Conservation (phyloP, 371 early-diverging fungal genomes). For the Batkoa obscura region DNA sequence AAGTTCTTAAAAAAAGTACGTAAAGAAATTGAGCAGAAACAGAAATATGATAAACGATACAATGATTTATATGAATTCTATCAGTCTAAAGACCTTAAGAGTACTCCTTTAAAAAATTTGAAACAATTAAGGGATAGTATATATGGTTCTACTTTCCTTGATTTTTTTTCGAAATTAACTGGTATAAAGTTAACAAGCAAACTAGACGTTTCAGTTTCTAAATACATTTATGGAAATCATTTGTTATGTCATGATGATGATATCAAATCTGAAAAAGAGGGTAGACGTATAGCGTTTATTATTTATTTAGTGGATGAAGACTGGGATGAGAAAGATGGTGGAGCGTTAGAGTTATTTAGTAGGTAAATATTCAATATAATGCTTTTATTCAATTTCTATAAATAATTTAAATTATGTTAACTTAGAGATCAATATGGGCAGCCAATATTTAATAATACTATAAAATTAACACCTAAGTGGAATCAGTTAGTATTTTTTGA, state of each 20-base stretch:
- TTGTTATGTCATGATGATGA: constrained; percentile 52
- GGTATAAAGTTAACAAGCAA: constrained; percentile 23
- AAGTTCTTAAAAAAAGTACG: not conserved
- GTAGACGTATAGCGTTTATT: constrained; percentile 45
- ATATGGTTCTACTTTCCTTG: constrained; percentile 25
- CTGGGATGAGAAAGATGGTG: constrained; percentile 36
- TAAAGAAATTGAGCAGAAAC: not conserved
- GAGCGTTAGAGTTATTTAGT: constrained; percentile 31
- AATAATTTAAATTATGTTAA: not conserved
- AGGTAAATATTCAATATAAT: constrained; percentile 4
- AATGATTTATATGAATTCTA: constrained; percentile 48
- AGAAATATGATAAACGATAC: constrained; percentile 16
- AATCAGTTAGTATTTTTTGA: constrained; percentile 39
- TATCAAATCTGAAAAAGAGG: constrained; percentile 29
- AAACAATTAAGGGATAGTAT: constrained; percentile 21
- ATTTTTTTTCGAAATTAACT: constrained; percentile 25
- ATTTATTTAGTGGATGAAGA: constrained; percentile 42
- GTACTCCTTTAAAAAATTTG: constrained; percentile 16
- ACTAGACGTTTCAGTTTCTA: constrained; percentile 37
- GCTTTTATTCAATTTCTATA: not conserved
- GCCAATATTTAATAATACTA: constrained; percentile 18
- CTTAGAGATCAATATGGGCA: constrained; percentile 14
- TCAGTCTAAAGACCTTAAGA: constrained; percentile 32
- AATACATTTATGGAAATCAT: constrained; percentile 30
- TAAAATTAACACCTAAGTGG: constrained; percentile 25